Evolutionary conservation across 208 protist species (phyloP).

Genomic region (Leishmania aethiopica): DNA sequence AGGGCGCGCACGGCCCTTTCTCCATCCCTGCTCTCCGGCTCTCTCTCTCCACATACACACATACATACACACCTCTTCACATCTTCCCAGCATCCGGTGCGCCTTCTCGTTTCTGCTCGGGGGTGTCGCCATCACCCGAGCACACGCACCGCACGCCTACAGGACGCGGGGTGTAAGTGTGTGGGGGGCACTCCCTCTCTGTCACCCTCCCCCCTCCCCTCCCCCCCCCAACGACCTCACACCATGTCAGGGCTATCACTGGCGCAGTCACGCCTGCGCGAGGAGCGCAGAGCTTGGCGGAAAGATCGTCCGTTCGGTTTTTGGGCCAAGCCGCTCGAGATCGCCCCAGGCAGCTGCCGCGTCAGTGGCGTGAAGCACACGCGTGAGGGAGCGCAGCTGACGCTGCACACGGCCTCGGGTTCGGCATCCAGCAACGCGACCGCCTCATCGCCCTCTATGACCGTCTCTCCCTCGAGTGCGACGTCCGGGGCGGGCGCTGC

Average conservation of each 20-base stretch:
- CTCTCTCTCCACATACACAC: neutral
- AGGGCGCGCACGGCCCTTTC: too few species aligned
- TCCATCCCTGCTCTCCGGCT: too few species aligned
- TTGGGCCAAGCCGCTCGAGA: constrained; percentile 77
- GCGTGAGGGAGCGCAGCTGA: constrained; percentile 16
- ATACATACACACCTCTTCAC: neutral
- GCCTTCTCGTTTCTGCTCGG: too few species aligned
- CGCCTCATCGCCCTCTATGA: constrained; percentile 10
- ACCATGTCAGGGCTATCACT: constrained; percentile 78
- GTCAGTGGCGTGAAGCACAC: constrained; percentile 11
- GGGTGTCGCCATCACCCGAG: too few species aligned
- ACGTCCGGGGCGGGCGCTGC: neutral
- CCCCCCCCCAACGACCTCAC: neutral
- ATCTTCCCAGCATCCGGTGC: neutral
- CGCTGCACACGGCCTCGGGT: neutral
- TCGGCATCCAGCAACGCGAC: constrained; percentile 6
- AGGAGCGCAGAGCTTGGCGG: constrained; percentile 89
- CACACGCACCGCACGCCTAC: neutral
- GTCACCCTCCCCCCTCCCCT: neutral
- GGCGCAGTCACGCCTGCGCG: constrained; percentile 78
- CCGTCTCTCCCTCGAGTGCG: neutral
- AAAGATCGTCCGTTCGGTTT: constrained; percentile 89
- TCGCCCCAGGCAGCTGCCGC: constrained; percentile 6
- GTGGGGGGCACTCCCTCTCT: neutral
- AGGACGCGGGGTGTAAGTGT: too few species aligned